Evolutionary conservation across 2,329 filamentous ascomycete species (phyloP).

Genomic region (Davidsoniella eucalypti): DNA sequence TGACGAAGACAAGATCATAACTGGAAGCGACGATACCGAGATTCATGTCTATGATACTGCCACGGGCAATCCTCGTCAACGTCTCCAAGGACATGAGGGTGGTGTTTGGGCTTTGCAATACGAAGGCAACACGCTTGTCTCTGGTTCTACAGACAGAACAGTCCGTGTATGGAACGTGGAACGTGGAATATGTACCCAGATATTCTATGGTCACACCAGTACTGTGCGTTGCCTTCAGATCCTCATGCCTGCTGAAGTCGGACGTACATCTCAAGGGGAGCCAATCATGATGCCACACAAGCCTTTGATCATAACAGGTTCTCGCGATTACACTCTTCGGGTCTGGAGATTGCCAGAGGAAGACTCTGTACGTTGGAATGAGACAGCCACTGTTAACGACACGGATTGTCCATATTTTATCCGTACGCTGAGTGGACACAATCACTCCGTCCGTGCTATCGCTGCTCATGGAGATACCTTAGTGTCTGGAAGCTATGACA

Average conservation of each 20-base stretch:
- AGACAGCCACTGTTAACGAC: slow-evolving; percentile 51
- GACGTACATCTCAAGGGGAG: slow-evolving; percentile 52
- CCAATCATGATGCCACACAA: slow-evolving; percentile 83
- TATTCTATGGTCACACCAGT: slow-evolving; percentile 94
- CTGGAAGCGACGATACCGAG: slow-evolving; percentile 90
- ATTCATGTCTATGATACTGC: slow-evolving; percentile 98
- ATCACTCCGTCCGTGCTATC: slow-evolving; percentile 88
- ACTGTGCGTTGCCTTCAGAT: slow-evolving; percentile 94
- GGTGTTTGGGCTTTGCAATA: slow-evolving; percentile 97
- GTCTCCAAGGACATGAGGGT: slow-evolving; percentile 83
- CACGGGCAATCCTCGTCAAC: slow-evolving; percentile 69
- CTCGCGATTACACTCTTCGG: slow-evolving; percentile 79
- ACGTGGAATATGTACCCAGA: slow-evolving; percentile 77
- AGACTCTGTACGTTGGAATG: slow-evolving; percentile 60
- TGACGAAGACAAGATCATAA: slow-evolving; percentile 94
- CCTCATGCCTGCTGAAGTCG: slow-evolving; percentile 67
- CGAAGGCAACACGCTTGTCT: slow-evolving; percentile 85
- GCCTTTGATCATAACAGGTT: slow-evolving; percentile 92
- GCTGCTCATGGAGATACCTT: slow-evolving; percentile 87
- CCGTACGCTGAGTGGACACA: slow-evolving; percentile 69
- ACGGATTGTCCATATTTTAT: slow-evolving; percentile 87
- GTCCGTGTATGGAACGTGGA: slow-evolving; percentile 99
- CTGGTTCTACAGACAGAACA: slow-evolving; percentile 86
- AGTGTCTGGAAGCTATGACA: slow-evolving; percentile 96
- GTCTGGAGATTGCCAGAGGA: slow-evolving; percentile 87